Percentiles rank a stretch among this genome's conserved stretches.
These are phyloP conservation scores for Coniochaeta ligniaria DNA, from an alignment of 2,329 filamentous ascomycete species.

Conservation along the genomic window DNA sequence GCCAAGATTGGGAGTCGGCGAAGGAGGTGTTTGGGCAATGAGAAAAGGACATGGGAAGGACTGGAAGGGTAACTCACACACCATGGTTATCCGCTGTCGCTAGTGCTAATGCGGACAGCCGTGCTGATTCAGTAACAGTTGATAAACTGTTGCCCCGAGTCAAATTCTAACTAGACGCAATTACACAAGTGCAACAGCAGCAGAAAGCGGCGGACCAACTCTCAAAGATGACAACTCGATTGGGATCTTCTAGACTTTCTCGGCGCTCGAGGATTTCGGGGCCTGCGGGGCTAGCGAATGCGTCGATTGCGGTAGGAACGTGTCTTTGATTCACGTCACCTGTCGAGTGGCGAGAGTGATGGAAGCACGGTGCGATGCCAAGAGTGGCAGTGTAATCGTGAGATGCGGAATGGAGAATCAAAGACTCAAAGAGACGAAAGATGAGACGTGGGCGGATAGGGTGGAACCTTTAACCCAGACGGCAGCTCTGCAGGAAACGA, in stretches of 20 bases:
- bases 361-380: background rate
- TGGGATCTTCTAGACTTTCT: background rate
- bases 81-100: conserved; percentile 1
- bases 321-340: background rate
- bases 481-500: background rate
- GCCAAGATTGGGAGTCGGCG: background rate
- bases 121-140: background rate
- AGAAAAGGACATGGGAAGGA: background rate
- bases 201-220: background rate
- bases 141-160: background rate
- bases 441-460: background rate
- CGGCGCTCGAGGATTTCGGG: background rate
- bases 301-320: background rate
- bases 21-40: background rate
- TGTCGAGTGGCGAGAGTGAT: background rate
- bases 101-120: background rate
- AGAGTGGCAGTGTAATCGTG: background rate
- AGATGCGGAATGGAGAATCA: background rate
- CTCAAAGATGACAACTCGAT: background rate
- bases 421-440: background rate
- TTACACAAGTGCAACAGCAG: background rate
- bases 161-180: background rate
- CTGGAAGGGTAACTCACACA: background rate
- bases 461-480: background rate
- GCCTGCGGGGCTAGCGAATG: background rate